Conservation (phyloP, 1,139 yeast species). For the Suhomyces maxii region DNA sequence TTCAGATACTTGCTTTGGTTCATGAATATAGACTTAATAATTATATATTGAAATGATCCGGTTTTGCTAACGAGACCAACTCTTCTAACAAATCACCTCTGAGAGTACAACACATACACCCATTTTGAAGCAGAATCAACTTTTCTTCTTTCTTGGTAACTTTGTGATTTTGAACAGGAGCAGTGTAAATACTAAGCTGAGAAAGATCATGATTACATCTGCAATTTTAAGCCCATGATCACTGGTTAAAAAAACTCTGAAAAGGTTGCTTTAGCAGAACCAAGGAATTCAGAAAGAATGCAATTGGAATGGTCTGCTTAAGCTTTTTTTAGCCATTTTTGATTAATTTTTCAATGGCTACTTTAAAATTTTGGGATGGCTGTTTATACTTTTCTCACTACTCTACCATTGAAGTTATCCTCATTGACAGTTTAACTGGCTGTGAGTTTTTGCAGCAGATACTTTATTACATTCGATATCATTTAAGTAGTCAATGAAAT, state of each 20-base stretch:
- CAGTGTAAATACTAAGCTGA: conserved; percentile 42
- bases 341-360: too few species aligned
- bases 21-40: conserved; percentile 46
- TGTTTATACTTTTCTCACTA: background rate
- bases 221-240: conserved; percentile 43
- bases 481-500: background rate
- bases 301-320: conserved; percentile 34
- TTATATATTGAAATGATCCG: conserved; percentile 39
- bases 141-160: conserved; percentile 43
- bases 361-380: too few species aligned
- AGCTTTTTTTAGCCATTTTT: background rate
- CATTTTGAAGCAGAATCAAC: conserved; percentile 45
- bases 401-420: conserved; percentile 3
- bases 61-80: conserved; percentile 33
- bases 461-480: background rate
- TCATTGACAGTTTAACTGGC: too few species aligned
- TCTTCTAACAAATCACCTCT: conserved; percentile 48
- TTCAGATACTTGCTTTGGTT: conserved; percentile 52
- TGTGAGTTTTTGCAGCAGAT: background rate
- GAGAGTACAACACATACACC: conserved; percentile 49
- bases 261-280: conserved; percentile 48
- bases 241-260: conserved; percentile 38
- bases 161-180: conserved; percentile 36
- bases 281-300: conserved; percentile 46
- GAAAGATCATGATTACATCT: conserved; percentile 45